Evolutionary conservation across 208 protist species (phyloP).

Genomic region (Leishmania martiniquensis): DNA sequence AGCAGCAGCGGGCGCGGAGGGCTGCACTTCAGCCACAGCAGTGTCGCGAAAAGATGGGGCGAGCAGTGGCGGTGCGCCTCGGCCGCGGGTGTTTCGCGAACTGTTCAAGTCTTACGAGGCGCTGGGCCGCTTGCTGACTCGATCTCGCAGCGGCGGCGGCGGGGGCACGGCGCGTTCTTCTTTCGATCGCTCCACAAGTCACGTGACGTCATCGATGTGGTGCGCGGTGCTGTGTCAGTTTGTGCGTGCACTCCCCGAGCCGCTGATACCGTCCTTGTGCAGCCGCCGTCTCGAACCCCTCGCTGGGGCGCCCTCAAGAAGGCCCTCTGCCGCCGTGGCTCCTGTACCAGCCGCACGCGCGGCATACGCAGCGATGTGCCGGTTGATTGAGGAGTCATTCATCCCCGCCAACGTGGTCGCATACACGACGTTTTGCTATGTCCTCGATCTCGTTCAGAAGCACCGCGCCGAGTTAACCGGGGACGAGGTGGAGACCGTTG

Average conservation of each 20-base stretch:
- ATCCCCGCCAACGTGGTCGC: background rate
- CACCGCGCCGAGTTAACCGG: slow-evolving; percentile 41
- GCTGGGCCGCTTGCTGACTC: background rate
- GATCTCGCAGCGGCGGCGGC: background rate
- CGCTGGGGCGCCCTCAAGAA: background rate
- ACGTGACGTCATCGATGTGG: slow-evolving; percentile 26
- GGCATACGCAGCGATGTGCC: background rate
- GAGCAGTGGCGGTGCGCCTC: background rate
- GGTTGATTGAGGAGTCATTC: slow-evolving; percentile 17
- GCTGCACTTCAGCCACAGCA: background rate
- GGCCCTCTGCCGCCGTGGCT: background rate
- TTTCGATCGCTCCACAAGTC: background rate
- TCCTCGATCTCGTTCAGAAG: slow-evolving; percentile 9
- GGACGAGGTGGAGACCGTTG: slow-evolving; percentile 39
- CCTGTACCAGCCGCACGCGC: background rate
- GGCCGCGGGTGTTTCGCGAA: slow-evolving; percentile 12
- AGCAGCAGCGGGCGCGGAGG: background rate
- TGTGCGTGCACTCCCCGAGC: slow-evolving; percentile 44
- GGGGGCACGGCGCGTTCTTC: background rate
- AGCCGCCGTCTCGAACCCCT: slow-evolving; percentile 49
- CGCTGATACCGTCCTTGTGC: slow-evolving; percentile 45
- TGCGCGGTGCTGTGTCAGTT: slow-evolving; percentile 36
- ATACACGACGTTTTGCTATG: slow-evolving; percentile 21
- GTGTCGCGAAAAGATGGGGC: background rate
- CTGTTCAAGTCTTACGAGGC: slow-evolving; percentile 15